Evolutionary conservation across 2,329 filamentous ascomycete genomes (phyloP), one percentile per base, ranked within the genome.

Genomic region (Phaeosphaeria sp.): DNA sequence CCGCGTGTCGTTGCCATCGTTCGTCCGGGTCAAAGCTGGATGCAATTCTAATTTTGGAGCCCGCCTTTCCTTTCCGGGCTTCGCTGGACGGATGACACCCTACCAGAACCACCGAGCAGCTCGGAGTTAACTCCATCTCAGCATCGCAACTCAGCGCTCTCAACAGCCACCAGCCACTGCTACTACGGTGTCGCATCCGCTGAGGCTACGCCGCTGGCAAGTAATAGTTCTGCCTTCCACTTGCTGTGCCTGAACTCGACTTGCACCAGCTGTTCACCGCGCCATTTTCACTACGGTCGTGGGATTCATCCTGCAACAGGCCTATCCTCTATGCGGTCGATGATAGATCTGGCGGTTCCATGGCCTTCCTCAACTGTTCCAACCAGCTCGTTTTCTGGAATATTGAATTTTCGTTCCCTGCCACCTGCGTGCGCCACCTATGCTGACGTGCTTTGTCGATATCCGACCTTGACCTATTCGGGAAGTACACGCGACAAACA

Each of bases 401-500:
- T 58, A 55, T 60, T 22, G 56, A 46, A 53, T 27, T 54, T 56
- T 36, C 43, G 53, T 50, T 36, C 18, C 6, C 21, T n/a, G 22
- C 30, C 30, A 17, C 6, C 21, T n/a, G 22, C 30, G 33, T 54
- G 53, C 66, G 64, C 62, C 64, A 65, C 62, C 50, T 52, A 59
- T 70, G 59, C 63, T 70, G 60, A 67, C 64, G 41, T 65, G 66
- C 68, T 66, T 59, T 59, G 52, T 68, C 63, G 54, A 60, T 46
- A 59, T 61, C 41, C 15, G 27, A 33, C 44, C 49, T 60, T 58
- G n/a, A 60, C 63, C 46, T 18, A 44, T 60, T 54, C 17, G 25
- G 61, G 62, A 59, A 64, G 46, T 58, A 27, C 57, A 66, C 52
- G 56, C 62, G 61, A 50, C 6, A 60, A 56, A 65, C 53, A 60